Evolutionary conservation across 2,329 filamentous ascomycete species (phyloP).

Genomic region (Pleomassaria siparia): DNA sequence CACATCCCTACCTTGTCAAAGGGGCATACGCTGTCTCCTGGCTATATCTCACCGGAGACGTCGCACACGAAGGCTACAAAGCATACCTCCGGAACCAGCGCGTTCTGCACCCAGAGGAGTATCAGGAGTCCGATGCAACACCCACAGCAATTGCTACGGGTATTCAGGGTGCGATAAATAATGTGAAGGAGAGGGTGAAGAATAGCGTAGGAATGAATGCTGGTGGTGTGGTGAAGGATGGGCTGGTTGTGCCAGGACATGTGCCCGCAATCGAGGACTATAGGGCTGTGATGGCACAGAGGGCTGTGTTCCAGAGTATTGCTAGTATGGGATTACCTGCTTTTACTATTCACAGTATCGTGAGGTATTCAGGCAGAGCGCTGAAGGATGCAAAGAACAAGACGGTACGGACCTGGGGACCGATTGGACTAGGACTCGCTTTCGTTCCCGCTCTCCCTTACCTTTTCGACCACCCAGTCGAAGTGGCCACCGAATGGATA

Average conservation of each 20-base stretch:
- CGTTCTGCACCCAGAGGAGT: conserved; percentile 66
- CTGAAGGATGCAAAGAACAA: conserved; percentile 80
- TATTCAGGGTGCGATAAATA: conserved; percentile 15
- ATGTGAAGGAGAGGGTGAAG: conserved; percentile 24
- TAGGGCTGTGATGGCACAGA: conserved; percentile 84
- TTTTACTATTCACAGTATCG: conserved; percentile 90
- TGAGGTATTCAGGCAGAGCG: conserved; percentile 83
- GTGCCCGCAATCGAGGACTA: conserved; percentile 84
- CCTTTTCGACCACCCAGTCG: conserved; percentile 89
- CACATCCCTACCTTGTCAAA: conserved; percentile 79
- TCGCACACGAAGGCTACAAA: conserved; percentile 92
- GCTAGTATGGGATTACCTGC: conserved; percentile 94
- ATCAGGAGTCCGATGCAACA: conserved; percentile 35
- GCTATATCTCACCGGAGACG: conserved; percentile 89
- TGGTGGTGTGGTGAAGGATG: conserved; percentile 23
- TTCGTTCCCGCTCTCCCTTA: conserved; percentile 79
- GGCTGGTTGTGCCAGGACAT: conserved; percentile 39
- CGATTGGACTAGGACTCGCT: conserved; percentile 75
- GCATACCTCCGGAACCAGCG: conserved; percentile 86
- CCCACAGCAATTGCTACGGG: not conserved
- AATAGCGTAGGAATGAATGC: conserved; percentile 24
- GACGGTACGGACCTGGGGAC: conserved; percentile 77
- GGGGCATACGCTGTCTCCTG: conserved; percentile 88
- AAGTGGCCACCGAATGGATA: conserved; percentile 84
- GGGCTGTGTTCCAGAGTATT: conserved; percentile 85